Evolutionary conservation across 768 basidiomycete genomes (phyloP).

Genomic region (Lactarius psammicola): DNA sequence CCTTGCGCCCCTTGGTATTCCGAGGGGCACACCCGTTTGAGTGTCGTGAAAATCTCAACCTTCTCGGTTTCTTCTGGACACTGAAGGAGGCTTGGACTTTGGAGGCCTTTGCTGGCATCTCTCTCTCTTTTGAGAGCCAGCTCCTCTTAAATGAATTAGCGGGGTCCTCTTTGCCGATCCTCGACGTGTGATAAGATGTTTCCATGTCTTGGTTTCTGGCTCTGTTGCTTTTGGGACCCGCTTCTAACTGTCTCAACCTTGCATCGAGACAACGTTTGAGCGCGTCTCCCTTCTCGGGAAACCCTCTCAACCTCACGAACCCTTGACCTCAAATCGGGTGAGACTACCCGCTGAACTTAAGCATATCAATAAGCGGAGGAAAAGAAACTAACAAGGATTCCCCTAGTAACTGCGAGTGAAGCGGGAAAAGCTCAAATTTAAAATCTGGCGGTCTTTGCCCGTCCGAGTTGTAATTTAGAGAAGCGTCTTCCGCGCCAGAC

Average conservation of each 20-base stretch:
- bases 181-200: conserved; percentile 50
- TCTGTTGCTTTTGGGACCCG: neutral
- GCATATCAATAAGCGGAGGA: conserved; percentile 89
- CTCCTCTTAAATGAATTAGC: conserved; percentile 31
- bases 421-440: conserved; percentile 47
- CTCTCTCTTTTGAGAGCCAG: conserved; percentile 31
- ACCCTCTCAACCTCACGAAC: conserved; percentile 33
- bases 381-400: conserved; percentile 91
- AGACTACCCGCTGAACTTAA: conserved; percentile 86
- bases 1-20: conserved; percentile 75
- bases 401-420: conserved; percentile 87
- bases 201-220: conserved; percentile 40
- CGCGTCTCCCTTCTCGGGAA: conserved; percentile 30
- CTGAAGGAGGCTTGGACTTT: conserved; percentile 41
- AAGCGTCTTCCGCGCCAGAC: conserved; percentile 67
- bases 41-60: conserved; percentile 60
- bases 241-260: neutral
- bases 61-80: conserved; percentile 3
- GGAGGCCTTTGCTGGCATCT: conserved; percentile 37
- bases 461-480: conserved; percentile 35
- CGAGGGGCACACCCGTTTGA: conserved; percentile 74
- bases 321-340: conserved; percentile 75
- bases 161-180: conserved; percentile 10
- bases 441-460: conserved; percentile 27
- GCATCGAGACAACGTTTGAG: conserved; percentile 31